Percentiles rank a stretch among this genome's conserved stretches.
Evolutionary conservation across 345 rosid genomes (phyloP).

Genomic region (Arabidopsis suecica): DNA sequence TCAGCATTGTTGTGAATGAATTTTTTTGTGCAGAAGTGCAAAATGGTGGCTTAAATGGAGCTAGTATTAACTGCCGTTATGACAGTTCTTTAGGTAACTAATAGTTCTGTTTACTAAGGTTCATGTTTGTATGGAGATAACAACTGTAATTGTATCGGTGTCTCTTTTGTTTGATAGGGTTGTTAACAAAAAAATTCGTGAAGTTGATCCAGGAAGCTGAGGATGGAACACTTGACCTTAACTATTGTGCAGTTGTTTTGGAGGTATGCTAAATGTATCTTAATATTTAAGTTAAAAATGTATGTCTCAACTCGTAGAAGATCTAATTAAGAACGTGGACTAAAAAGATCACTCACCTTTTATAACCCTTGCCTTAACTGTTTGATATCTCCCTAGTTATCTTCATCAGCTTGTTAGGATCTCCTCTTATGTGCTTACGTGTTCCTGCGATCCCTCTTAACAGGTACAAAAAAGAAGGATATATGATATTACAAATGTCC

Average conservation of each 20-base stretch:
- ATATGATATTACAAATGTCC: slow-evolving; percentile 86
- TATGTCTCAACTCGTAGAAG: not conserved
- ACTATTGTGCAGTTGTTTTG: slow-evolving; percentile 66
- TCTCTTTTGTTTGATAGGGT: slow-evolving; percentile 48
- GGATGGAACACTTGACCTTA: slow-evolving; percentile 84
- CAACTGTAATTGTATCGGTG: not conserved
- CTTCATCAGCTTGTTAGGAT: slow-evolving; percentile 21
- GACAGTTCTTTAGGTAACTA: slow-evolving; percentile 74
- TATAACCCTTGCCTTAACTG: not conserved
- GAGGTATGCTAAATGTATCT: slow-evolving; percentile 54
- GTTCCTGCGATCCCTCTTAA: slow-evolving; percentile 18
- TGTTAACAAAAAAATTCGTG: slow-evolving; percentile 73
- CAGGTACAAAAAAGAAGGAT: slow-evolving; percentile 92
- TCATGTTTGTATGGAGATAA: not conserved
- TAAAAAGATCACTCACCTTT: not conserved
- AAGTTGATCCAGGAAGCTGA: slow-evolving; percentile 67
- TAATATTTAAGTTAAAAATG: not conserved
- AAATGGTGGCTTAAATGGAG: slow-evolving; percentile 48
- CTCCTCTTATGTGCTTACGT: slow-evolving; percentile 14
- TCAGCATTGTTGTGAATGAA: slow-evolving; percentile 29
- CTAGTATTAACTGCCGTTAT: slow-evolving; percentile 60
- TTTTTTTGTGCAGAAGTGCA: slow-evolving; percentile 47
- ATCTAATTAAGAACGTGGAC: not conserved
- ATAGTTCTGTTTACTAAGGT: not conserved
- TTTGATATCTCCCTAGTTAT: slow-evolving; percentile 6